Conservation (phyloP, 176 grass and related monocot genomes). For the sorghum (Sorghum bicolor) region DNA sequence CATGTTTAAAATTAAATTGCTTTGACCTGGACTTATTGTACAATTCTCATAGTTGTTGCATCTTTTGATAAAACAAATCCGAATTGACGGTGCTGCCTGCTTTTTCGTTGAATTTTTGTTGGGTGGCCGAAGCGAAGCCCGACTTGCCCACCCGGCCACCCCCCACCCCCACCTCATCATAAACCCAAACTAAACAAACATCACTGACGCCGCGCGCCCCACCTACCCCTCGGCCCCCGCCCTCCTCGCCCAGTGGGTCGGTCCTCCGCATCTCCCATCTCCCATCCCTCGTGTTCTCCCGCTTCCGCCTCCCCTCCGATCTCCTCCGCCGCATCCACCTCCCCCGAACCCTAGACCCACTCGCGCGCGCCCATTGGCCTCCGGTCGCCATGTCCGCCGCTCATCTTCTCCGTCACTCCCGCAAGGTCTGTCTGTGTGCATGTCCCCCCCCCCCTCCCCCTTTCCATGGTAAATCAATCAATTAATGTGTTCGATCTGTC, state of each 20-base stretch:
- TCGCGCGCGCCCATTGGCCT: neutral
- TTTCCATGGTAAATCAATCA: neutral
- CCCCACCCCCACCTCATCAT: too few species aligned
- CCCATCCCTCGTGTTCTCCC: neutral
- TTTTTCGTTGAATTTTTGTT: neutral
- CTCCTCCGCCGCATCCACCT: neutral
- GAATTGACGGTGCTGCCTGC: too few species aligned
- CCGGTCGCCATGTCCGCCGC: constrained; percentile 49
- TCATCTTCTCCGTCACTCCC: constrained; percentile 68
- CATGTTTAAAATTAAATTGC: too few species aligned
- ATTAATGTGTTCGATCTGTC: neutral
- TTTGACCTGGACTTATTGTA: too few species aligned
- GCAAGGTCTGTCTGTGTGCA: constrained; percentile 64
- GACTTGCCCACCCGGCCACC: neutral
- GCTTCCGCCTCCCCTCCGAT: neutral
- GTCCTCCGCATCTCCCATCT: neutral
- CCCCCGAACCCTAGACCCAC: constrained; percentile 31
- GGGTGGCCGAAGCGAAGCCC: neutral
- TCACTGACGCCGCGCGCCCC: neutral
- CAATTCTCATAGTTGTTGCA: too few species aligned
- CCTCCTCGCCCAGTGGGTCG: neutral
- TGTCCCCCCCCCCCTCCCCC: too few species aligned
- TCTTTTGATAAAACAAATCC: too few species aligned
- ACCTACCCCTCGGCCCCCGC: neutral
- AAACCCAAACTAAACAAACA: neutral